phyloP scores from a whole-genome alignment of 306 rosid species.

The Corylus heterophylla region DNA sequence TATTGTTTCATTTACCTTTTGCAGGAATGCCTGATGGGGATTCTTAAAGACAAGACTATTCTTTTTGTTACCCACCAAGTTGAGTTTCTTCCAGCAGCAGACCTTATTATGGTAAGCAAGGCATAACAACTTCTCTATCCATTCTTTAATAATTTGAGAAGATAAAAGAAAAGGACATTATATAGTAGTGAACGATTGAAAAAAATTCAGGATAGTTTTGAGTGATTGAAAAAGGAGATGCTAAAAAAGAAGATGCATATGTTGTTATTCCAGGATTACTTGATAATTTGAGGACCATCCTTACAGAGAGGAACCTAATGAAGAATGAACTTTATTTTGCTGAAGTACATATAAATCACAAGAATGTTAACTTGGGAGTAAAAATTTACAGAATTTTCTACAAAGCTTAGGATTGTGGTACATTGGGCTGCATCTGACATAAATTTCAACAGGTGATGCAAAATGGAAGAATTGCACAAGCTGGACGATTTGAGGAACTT shows the following conservation, averaged over 20 bases:
- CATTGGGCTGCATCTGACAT: slow-evolving; percentile 21
- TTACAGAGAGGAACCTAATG: not conserved
- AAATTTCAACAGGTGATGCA: slow-evolving; percentile 74
- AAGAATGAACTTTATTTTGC: not conserved
- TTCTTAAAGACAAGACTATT: slow-evolving; percentile 73
- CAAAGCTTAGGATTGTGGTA: slow-evolving; percentile 2
- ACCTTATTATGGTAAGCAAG: slow-evolving; percentile 72
- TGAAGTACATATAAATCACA: not conserved
- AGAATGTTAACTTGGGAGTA: not conserved
- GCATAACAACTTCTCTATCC: slow-evolving; percentile 6
- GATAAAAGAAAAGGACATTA: not conserved
- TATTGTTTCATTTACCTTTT: slow-evolving; percentile 5
- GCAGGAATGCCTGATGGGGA: slow-evolving; percentile 92
- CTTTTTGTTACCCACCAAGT: slow-evolving; percentile 95
- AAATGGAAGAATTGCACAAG: slow-evolving; percentile 84
- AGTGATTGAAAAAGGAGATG: not conserved
- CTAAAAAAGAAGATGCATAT: not conserved
- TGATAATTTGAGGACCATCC: not conserved
- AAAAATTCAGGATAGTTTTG: not conserved
- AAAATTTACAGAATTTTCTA: not conserved
- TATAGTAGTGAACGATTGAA: not conserved
- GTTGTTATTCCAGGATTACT: not conserved
- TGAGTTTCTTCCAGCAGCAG: slow-evolving; percentile 98
- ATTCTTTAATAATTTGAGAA: slow-evolving; percentile 1
- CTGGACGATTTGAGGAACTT: slow-evolving; percentile 81